Conservation (phyloP, 306 rosid species). For the Acacia crassicarpa region DNA sequence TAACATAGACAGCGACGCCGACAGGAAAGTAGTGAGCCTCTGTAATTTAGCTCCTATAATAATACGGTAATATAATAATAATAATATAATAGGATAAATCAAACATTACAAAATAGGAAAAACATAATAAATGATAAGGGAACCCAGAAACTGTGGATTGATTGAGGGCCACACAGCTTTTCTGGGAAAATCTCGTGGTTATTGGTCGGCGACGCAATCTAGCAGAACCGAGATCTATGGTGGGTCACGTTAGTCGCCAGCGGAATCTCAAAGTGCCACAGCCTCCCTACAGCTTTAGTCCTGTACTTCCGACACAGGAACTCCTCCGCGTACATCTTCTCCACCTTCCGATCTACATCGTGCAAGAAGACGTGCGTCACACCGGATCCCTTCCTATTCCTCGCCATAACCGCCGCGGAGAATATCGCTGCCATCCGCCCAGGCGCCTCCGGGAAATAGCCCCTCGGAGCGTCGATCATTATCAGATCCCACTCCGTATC, state of each 20-base stretch:
- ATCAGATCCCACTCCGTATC: conserved; percentile 87
- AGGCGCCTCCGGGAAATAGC: conserved; percentile 82
- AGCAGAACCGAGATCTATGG: conserved; percentile 41
- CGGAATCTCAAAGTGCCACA: conserved; percentile 80
- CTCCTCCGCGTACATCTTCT: conserved; percentile 73
- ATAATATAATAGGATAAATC: not conserved
- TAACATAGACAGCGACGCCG: not conserved
- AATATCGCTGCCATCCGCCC: conserved; percentile 90
- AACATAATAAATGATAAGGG: not conserved
- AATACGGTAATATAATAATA: not conserved
- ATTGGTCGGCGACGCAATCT: not conserved
- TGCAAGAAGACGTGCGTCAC: conserved; percentile 84
- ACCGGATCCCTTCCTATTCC: conserved; percentile 67
- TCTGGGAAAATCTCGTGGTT: not conserved
- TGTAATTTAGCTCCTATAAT: not conserved
- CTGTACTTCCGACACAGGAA: conserved; percentile 66
- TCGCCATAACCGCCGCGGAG: conserved; percentile 90
- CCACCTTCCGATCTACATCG: conserved; percentile 87
- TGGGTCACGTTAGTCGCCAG: conserved; percentile 37
- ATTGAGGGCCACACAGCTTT: not conserved
- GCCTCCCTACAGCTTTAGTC: conserved; percentile 65
- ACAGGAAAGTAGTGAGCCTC: not conserved
- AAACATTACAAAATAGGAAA: not conserved
- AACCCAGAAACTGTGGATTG: not conserved
- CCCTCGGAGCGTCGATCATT: conserved; percentile 89